Evolutionary conservation across 257 asterid genomes (phyloP).

Genomic region (Solanum pimpinellifolium): DNA sequence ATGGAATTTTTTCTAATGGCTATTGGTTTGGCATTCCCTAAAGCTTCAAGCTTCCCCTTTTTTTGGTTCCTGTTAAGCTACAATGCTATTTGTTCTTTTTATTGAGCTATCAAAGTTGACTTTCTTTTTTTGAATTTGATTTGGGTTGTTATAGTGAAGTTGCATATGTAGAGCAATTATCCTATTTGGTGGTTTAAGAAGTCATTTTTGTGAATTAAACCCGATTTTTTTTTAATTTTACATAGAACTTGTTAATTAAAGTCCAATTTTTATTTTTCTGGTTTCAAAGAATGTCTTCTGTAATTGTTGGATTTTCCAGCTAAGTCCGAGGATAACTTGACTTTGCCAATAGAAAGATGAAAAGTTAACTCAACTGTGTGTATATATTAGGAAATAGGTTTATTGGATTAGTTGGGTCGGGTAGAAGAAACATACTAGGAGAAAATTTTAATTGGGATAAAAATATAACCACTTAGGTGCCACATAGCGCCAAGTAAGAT

Average conservation of each 20-base stretch:
- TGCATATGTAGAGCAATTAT: background rate
- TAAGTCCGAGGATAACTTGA: background rate
- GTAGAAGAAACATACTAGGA: background rate
- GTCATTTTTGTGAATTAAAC: background rate
- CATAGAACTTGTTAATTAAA: background rate
- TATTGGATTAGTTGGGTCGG: background rate
- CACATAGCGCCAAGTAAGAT: background rate
- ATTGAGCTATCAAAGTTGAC: background rate
- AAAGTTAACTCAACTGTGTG: background rate
- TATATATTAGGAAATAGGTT: background rate
- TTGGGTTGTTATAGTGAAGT: background rate
- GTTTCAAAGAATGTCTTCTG: background rate
- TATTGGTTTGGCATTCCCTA: background rate
- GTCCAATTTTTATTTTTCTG: background rate
- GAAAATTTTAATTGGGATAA: background rate
- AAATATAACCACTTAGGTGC: background rate
- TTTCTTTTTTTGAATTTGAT: background rate
- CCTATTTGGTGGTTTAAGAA: background rate
- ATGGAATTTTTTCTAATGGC: constrained; percentile 23
- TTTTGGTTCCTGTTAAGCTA: background rate
- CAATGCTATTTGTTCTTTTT: background rate
- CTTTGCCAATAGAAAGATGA: background rate
- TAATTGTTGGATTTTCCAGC: background rate
- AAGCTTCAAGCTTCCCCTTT: background rate
- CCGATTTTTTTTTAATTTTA: background rate